Base-by-base conservation (phyloP, 169 alveolate genomes). In the Babesia divergens region DNA sequence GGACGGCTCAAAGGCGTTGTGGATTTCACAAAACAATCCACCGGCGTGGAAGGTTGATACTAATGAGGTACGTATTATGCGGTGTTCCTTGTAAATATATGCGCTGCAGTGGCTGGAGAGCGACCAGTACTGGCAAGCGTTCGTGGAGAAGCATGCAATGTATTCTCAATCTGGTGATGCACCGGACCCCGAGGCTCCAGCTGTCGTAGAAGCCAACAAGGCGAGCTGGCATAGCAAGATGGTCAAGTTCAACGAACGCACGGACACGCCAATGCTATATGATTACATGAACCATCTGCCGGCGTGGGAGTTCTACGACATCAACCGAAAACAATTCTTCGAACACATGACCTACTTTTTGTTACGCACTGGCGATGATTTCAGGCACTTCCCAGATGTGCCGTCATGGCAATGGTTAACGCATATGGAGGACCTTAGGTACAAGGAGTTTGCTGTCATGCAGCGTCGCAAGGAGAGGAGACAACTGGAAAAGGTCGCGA, bases 61-160 rank as follows among this genome's bases (percentile, higher is more conserved):
- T 18, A 91, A 86, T 62, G 94, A 91, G 84, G 92, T 86, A 43
- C 6, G 43, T 26, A 6, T 16, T 3, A 0, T 22, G 6, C 3
- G 9, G 6, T n/a, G n/a, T n/a, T n/a, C 0, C 5, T 31, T 1
- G 32, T 20, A 7, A 0, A 3, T 31, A 13, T 38, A 14, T 2
- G 49, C 29, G 35, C 38, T 60, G 47, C 82, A 89, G 92, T 92
- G 96, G 96, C 67, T 92, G 42, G 96, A 92, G 49, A 72, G 92
- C 42, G 96, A 92, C 68, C 82, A 74, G 81, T 92, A 92, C 62
- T 92, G 96, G 96, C 96, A 90, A 62, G 95, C 96, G 38, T 92
- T 81, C 66, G 88, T 92, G 59, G 95, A 92, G 84, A 90, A 90
- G 65, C 95, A 92, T 44, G 84, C 88, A 24, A 66, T 75, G 49